Evolutionary conservation across 169 alveolate species (phyloP).

Genomic region (Toxoplasma gondii): DNA sequence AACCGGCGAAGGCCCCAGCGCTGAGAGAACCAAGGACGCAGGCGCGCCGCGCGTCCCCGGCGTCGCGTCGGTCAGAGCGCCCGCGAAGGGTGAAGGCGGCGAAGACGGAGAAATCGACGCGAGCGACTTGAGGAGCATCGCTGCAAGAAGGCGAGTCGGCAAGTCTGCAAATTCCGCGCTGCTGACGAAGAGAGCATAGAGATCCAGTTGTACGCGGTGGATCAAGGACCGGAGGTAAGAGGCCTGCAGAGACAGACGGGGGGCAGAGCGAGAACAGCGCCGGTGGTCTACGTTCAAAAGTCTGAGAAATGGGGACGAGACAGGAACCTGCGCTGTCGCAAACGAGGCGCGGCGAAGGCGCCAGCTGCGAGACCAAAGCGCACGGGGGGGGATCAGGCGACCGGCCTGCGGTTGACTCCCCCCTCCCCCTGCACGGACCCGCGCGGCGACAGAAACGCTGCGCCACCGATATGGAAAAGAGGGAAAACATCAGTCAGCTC

Average conservation of each 20-base stretch:
- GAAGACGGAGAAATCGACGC: slow-evolving; percentile 5
- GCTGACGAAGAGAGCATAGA: slow-evolving; percentile 25
- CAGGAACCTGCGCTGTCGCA: no score
- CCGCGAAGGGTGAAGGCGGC: not conserved
- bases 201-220: slow-evolving; percentile 27
- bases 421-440: no score
- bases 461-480: no score
- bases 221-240: not conserved
- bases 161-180: not conserved
- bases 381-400: no score
- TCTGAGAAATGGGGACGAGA: not conserved
- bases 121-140: not conserved
- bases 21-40: not conserved
- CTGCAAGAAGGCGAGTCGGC: slow-evolving; percentile 1
- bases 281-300: not conserved
- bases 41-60: not conserved
- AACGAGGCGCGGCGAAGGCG: no score
- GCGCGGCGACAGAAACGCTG: no score
- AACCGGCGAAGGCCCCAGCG: not conserved
- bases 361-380: no score
- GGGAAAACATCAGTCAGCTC: no score
- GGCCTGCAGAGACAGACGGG: not conserved
- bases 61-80: not conserved
- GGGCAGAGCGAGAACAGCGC: not conserved
- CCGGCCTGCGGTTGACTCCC: no score